Conservation (phyloP, 371 early-diverging fungal species). For the Mucor lusitanicus region DNA sequence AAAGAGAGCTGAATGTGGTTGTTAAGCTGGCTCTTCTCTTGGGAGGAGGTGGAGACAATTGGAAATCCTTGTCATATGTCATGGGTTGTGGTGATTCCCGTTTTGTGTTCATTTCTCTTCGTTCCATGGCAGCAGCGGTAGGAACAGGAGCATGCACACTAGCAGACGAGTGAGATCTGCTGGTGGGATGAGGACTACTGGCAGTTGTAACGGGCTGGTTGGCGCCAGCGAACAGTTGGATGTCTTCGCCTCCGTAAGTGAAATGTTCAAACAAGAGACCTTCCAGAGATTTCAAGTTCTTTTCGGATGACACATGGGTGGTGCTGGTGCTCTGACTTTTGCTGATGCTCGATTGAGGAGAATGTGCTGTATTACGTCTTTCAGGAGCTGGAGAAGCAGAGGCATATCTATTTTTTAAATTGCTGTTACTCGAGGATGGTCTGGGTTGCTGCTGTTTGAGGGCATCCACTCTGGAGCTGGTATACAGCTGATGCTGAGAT, state of each 20-base stretch:
- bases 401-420: not conserved
- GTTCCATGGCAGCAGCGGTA: not conserved
- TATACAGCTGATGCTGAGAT: not conserved
- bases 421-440: not conserved
- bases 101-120: not conserved
- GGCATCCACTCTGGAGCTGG: not conserved
- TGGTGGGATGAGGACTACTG: slow-evolving; percentile 4
- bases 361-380: not conserved
- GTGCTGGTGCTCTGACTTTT: not conserved
- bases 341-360: not conserved
- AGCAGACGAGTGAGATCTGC: not conserved
- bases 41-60: slow-evolving; percentile 22
- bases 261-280: slow-evolving; percentile 31
- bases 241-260: slow-evolving; percentile 33
- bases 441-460: not conserved
- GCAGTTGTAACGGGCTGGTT: not conserved
- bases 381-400: not conserved
- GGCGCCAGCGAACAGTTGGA: slow-evolving; percentile 16
- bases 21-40: slow-evolving; percentile 25
- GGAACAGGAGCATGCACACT: too few relatives aligned
- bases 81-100: not conserved
- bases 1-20: slow-evolving; percentile 9
- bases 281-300: slow-evolving; percentile 1
- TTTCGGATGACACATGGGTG: not conserved
- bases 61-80: slow-evolving; percentile 19